phyloP scores from a whole-genome alignment of 1,139 yeast genomes.

The Pichia sp. region DNA sequence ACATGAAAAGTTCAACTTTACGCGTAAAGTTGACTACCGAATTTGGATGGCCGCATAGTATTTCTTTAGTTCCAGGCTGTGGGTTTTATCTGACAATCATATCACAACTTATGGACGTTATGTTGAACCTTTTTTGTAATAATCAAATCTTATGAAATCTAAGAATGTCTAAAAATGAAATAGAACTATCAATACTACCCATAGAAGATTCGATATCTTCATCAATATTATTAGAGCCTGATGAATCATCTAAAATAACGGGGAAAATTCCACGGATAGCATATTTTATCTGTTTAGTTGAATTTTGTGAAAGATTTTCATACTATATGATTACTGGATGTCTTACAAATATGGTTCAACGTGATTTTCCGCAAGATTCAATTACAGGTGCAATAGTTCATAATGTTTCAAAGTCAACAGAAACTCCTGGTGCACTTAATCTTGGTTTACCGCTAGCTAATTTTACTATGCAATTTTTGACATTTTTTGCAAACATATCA shows the following conservation, averaged over 20 bases:
- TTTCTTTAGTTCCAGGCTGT: background rate
- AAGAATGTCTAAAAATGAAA: constrained; percentile 10
- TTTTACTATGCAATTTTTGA: constrained; percentile 35
- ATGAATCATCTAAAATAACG: constrained; percentile 15
- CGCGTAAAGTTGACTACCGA: too few relatives aligned
- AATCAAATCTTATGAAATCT: background rate
- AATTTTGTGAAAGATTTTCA: constrained; percentile 43
- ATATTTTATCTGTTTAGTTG: constrained; percentile 38
- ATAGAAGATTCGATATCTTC: background rate
- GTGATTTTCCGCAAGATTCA: constrained; percentile 43
- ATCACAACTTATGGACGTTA: background rate
- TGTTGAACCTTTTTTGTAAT: background rate
- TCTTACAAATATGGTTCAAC: constrained; percentile 39
- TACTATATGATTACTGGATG: constrained; percentile 40
- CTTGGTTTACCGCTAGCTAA: constrained; percentile 37
- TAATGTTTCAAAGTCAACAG: constrained; percentile 31
- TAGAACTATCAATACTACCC: constrained; percentile 4
- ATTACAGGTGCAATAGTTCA: constrained; percentile 32
- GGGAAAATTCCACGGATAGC: constrained; percentile 38
- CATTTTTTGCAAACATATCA: constrained; percentile 38
- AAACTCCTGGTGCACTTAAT: constrained; percentile 40
- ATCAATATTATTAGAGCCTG: background rate
- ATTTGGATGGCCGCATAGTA: background rate
- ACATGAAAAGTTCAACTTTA: too few relatives aligned
- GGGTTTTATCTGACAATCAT: background rate